Percentiles rank a stretch among this genome's conserved stretches.
These are phyloP conservation scores for Oryza glumipatula DNA, from an alignment of 176 grass and related monocot species.

Conservation along the genomic window DNA sequence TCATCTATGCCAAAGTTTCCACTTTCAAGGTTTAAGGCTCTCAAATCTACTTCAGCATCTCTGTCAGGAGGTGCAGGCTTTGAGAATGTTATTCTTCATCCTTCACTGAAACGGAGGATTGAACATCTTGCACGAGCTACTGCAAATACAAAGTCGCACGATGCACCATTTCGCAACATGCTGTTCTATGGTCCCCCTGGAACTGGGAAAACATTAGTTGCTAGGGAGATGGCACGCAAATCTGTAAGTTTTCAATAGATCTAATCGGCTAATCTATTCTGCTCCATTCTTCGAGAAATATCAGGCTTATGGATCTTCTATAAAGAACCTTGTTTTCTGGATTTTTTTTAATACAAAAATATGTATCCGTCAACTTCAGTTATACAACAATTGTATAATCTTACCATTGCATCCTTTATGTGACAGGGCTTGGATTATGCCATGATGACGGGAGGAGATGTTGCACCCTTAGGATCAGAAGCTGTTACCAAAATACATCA, in stretches of 20 bases:
- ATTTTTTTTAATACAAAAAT: not conserved
- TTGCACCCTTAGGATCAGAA: slow-evolving; percentile 79
- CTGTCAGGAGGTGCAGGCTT: slow-evolving; percentile 45
- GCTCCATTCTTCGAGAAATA: not conserved
- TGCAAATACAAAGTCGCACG: slow-evolving; percentile 90
- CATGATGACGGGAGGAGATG: slow-evolving; percentile 98
- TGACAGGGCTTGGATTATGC: slow-evolving; percentile 89
- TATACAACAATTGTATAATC: slow-evolving; percentile 4
- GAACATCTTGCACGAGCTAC: slow-evolving; percentile 89
- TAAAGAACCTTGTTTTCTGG: not conserved
- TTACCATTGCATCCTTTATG: not conserved
- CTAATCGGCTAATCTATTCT: slow-evolving; percentile 3
- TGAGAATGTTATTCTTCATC: slow-evolving; percentile 88
- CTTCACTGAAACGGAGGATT: slow-evolving; percentile 81
- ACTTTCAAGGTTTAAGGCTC: slow-evolving; percentile 55
- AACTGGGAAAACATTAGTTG: slow-evolving; percentile 96
- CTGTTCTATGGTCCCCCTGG: slow-evolving; percentile 98
- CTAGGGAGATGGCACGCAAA: slow-evolving; percentile 92
- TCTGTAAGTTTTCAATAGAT: slow-evolving; percentile 63
- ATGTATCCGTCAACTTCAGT: not conserved
- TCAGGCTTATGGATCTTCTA: not conserved
- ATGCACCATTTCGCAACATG: slow-evolving; percentile 96
- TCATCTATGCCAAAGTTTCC: slow-evolving; percentile 90
- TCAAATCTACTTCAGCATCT: slow-evolving; percentile 40
- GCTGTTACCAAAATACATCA: slow-evolving; percentile 98